A percentile compares a stretch with the other conserved stretches of the same genome.
These are phyloP conservation scores for Bruguiera gymnorhiza DNA, from an alignment of 345 rosid genomes.

Conservation along the genomic window DNA sequence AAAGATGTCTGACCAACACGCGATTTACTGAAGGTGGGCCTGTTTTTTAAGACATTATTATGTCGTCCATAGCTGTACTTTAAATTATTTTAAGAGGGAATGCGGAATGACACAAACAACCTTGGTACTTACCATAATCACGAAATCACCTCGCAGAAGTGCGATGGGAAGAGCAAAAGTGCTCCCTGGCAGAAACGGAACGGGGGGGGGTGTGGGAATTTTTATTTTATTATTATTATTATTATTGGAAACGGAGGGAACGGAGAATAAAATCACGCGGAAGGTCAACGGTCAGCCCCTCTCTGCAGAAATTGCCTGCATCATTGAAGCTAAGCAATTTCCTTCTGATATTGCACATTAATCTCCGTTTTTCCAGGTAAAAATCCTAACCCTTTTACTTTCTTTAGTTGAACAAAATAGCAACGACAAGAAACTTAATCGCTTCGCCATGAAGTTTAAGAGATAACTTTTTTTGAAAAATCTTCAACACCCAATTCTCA, in stretches of 20 bases:
- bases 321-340: no score
- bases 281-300: constrained; percentile 50
- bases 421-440: no score
- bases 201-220: constrained; percentile 14
- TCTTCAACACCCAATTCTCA: no score
- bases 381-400: no score
- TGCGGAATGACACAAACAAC: neutral
- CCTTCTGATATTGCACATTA: no score
- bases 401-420: no score
- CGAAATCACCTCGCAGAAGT: constrained; percentile 5
- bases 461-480: no score
- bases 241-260: constrained; percentile 18
- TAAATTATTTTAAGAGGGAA: constrained; percentile 31
- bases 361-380: no score
- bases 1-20: neutral
- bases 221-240: no score
- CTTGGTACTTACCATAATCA: neutral
- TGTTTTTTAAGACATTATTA: constrained; percentile 23
- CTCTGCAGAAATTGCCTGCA: neutral
- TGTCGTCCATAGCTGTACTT: constrained; percentile 42
- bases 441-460: no score
- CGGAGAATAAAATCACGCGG: constrained; percentile 30
- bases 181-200: constrained; percentile 48
- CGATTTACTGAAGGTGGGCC: constrained; percentile 19
- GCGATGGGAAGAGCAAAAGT: neutral